Base-by-base conservation (phyloP, 192 early-diverging fungal species). In the Coemansia sp. region DNA sequence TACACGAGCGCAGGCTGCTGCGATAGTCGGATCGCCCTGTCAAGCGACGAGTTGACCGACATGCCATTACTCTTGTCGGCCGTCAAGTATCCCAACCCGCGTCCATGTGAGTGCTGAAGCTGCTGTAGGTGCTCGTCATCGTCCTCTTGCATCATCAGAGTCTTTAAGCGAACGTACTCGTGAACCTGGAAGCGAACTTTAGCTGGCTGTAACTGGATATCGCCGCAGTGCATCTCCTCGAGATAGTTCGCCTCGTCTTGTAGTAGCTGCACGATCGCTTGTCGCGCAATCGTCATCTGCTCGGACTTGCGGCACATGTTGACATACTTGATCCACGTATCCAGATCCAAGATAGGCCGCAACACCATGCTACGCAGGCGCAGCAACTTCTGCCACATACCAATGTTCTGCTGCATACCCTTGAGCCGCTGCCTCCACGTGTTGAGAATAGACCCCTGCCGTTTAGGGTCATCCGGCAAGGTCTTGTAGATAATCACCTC, bases 401-500 rank as follows among this genome's bases (percentile, higher is more conserved):
- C 96, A 0, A 98, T 92, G 63, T 95, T 94, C 5, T 90, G 84
- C 70, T 94, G 93, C 71, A 92, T 94, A 1, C 96, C 94, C 62
- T 89, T 87, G 35, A 98, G 77, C 50, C 96, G 87, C 40, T 74
- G 63, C 76, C 76, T 92, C 97, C 97, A 99, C 0, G 95, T 95
- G 11, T 86, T 88, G 23, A 92, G 77, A 63, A 99, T 95, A 0
- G 88, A 85, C 17, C 70, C 80, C 64, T 86, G 89, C 21, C 89
- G 79, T 43, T 95, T 90, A 0, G 88, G 86, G 30, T 95, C 88
- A 55, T 96, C 90, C 17, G 89, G 80, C 10, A 86, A 76, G 57
- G 90, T 87, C 71, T 96, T 96, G 76, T 94, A 99, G 0, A 82
- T 75, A 35, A 99, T 94, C 58, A 99, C 95, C 73, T 99, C 97